Evolutionary conservation across 2,329 filamentous ascomycete species (phyloP), one percentile per base, ranked within the genome.

Genomic region (Blastomyces parvus): DNA sequence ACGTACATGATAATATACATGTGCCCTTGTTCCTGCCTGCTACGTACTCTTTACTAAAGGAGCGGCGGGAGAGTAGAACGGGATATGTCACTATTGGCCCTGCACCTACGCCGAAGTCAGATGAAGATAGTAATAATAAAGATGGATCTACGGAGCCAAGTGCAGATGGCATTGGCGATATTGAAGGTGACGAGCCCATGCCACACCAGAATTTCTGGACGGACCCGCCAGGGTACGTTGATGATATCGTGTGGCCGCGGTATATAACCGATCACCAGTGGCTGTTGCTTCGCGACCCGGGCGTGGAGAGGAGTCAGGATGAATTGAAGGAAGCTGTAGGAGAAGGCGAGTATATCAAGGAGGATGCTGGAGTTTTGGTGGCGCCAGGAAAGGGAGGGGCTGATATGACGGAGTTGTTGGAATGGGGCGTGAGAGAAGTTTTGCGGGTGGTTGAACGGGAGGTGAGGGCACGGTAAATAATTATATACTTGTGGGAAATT

Each of bases 231-330:
- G 92, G 90, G 0, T 99, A 97, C 74, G 91, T 97, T 46, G 92
- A 97, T 73, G 84, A 89, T 73, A 84, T 99, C 62, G 94, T 99
- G 4, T 99, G 94, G 94, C 93, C 93, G 3, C 93, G 96, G 70
- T 97, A 97, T 75, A 89, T 89, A 3, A 81, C 83, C 61, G 85
- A 91, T 69, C 92, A 97, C 77, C 79, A 80, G 27, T 96, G 90
- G 82, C 79, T 99, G 74, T 94, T 97, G 72, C 76, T 86, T 67
- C 77, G 79, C 8, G 87, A 84, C 0, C 53, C 69, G 75, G 65
- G 44, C 1, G 30, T 48, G 17, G 50, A 57, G 19, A 62, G 60
- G 14, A 63, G 67, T 63, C 36, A 64, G 3, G 69, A 68, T 7
- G 73, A 75, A 62, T 60, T 74, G 58, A 66, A 73, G 50, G 67